Evolutionary conservation across 192 early-diverging fungal species (phyloP), one percentile per base, ranked within the genome.

Genomic region (Coemansia biformis): DNA sequence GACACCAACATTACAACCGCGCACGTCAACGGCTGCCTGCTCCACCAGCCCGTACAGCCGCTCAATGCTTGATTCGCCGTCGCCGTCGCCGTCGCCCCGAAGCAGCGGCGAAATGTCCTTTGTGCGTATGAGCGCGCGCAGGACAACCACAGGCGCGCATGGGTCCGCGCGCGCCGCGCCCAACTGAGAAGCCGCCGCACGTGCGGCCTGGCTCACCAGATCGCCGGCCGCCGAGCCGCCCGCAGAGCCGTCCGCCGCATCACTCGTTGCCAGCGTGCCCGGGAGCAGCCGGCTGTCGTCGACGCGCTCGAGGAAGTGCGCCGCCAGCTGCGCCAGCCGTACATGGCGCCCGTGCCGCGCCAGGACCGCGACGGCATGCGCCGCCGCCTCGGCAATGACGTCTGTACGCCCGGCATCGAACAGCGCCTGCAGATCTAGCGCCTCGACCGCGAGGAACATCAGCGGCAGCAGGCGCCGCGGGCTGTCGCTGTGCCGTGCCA

Each of bases 341-440:
- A 61, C 48, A 18, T 59, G 24, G 14, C 48, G 41, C 53, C 61
- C 62, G 15, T 73, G 45, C 30, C 69, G 52, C 43, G 45, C 54
- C 12, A 73, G 62, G 29, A 53, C 62, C 6, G 44, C 24, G 8
- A 36, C 22, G 3, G 48, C 17, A 21, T 51, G 50, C 17, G 33
- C 38, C 3, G 62, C 49, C 1, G 57, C 35, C 1, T 46, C 57
- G 3, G 24, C 22, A 5, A 73, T 38, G 2, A 46, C 38, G 28
- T 48, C 50, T 0, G 50, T 46, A 38, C 54, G 48, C 38, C 57
- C 36, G 6, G 57, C 57, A 33, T 73, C 69, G 34, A 73, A 73
- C 42, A 73, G 36, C n/a, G 44, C 53, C 54, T 73, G 69, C 29
- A 59, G 24, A 36, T 73, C 62, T 29, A 73, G 49, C 0, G 36